Base-by-base conservation (phyloP, 1,284 basidiomycete genomes). In the Naganishia liquefaciens region DNA sequence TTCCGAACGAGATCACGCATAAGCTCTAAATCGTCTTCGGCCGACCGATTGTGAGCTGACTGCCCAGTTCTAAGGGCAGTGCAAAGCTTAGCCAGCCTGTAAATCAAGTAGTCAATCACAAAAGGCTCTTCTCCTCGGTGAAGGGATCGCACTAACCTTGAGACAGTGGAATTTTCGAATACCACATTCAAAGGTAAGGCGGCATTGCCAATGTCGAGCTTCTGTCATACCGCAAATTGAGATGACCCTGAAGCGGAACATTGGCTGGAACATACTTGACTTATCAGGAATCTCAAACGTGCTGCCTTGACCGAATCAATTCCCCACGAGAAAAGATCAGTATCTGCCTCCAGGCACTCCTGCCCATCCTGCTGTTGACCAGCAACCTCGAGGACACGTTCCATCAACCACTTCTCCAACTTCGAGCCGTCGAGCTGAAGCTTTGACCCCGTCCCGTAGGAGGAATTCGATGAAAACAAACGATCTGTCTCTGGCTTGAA, bases 301-400 rank as follows among this genome's bases (percentile, higher is more conserved):
- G 72, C 75, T n/a, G 80, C 77, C 68, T 76, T 74, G 23, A 80
- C 70, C 25, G 80, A 81, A 54, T 78, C 74, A 9, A 80, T 71
- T 11, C 80, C 80, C 49, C 75, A 73, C 28, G 69, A 69, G 68
- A 79, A 77, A n/a, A 80, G 69, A 63, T 80, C 79, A 11, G 70
- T 73, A 13, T 74, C 70, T 9, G 47, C 54, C 39, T 69, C 64
- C 33, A 75, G 51, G 5, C 54, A 30, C 0, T 61, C 66, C 3
- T 60, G 44, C 1, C 62, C 68, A 27, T 58, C 55, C 46, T 25
- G 47, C 19, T 37, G 46, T 13, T 64, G 33, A 17, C 68, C 66
- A 7, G 68, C 58, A 3, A 70, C 52, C 0, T 63, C 64, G 17
- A 43, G 28, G 13, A 73, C 66, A 21, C 69, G 47, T 7, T 65